Base-by-base conservation (phyloP, 2,329 filamentous ascomycete genomes). In the Nakataea oryzae region DNA sequence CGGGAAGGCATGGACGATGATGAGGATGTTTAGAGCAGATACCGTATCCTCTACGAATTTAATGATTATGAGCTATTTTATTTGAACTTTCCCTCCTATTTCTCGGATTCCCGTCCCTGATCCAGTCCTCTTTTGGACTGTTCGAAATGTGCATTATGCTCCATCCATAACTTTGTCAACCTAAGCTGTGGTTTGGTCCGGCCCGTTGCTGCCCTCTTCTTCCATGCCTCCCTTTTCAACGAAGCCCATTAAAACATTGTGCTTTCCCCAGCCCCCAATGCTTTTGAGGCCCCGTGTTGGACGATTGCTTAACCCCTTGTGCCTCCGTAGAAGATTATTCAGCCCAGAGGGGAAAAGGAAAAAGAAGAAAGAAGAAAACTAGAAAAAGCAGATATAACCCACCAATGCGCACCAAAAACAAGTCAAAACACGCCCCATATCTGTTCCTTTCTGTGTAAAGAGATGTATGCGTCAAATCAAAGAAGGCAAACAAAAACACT, bases 1-100 rank as follows among this genome's bases (percentile, higher is more conserved):
- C 82, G 91, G 28, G 87, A 92, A 70, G 81, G 79, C 17, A 76
- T 77, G 30, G 77, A 75, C 63, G 82, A 82, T 34, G 85, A 89
- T 62, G 81, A 85, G 50, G 80, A 84, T 7, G 72, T 78, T 59
- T 82, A 81, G 65, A 76, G 41, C 21, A 50, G 41, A n/a, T n/a
- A 11, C 17, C 41, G 21, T 24, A 50, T 50, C 41, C 9, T 50
- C 11, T 17, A n/a, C 2, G 21, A 47, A 7, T 47, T 47, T 47
- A 47, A 47, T 50, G 21, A 17, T n/a, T 8, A 47, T 21, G 7
- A 50, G 41, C 21, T 17, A 50, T 50, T 50, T 50, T 17, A 50
- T 50, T 50, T 50, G 41, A 3, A 3, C 8, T 50, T 9, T n/a
- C 24, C 3, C 21, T 24, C 2, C 41, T 50, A 1, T 13, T n/a